Base-by-base conservation (phyloP, 306 rosid species). In the Quercus robur region DNA sequence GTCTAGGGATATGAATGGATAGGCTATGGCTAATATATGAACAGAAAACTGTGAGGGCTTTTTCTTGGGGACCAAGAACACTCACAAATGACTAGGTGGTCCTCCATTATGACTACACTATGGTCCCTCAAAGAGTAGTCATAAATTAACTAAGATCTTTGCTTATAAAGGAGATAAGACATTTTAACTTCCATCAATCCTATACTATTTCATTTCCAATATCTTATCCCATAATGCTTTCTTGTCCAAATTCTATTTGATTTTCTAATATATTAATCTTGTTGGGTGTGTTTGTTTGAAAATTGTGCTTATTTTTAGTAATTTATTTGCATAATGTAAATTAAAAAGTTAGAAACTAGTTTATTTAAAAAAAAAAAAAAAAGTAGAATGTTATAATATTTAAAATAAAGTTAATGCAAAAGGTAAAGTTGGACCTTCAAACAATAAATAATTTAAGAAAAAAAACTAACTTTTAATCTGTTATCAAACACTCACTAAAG, bases 41-140 rank as follows among this genome's bases (percentile, higher is more conserved):
- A 31, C 76, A 75, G 38, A 31, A 61, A 61, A 13, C 38, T 26
- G 74, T 81, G 55, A 21, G 59, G 19, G 51, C 68, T 19, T 15
- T 69, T 69, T 59, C 20, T 41, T 1, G 35, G 46, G 74, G 78
- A 79, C 77, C n/a, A 63, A 2, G 13, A 33, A 44, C 25, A 5
- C 25, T 8, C 51, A 13, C 13, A 33, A 63, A 63, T 51, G 68
- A 76, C 6, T 3, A 33, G 12, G 79, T 76, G 79, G 84, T 76
- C 73, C 82, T 84, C 81, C 73, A 19, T 44, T 33, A 56, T 17
- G 21, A 56, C 35, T 33, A 84, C 78, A 56, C 56, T 8, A 19
- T 46, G 26, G 49, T 8, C 74, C 54, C 58, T 25, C n/a, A 25
- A 49, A 12, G 6, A 12, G 6, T 19, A 71, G 41, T 7, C 70